Evolutionary conservation across 2,329 filamentous ascomycete species (phyloP), one percentile per base, ranked within the genome.

Genomic region (Mycocentrospora acerina): DNA sequence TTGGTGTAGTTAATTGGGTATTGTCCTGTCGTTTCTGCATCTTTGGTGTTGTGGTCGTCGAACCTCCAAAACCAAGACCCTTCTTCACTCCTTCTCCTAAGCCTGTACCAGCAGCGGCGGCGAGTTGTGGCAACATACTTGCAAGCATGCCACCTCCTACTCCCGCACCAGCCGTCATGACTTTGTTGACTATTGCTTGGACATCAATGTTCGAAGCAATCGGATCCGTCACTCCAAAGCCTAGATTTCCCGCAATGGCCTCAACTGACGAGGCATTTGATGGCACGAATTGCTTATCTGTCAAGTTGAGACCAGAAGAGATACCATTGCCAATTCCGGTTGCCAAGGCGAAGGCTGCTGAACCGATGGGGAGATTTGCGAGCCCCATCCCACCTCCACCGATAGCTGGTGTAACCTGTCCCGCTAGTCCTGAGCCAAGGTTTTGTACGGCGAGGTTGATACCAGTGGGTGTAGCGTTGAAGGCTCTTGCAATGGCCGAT

Each of bases 301-400:
- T 61, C 16, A 62, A 28, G 4, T 55, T 57, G 3, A 62, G 39
- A 4, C 57, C 58, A 19, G 40, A 48, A 13, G 57, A 49, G 17
- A 44, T 59, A 13, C 51, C 57, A 17, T 61, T 56, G 1, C 59
- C 58, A 17, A 62, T 55, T 3, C 59, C 59, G 18, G 56, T 51
- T 12, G 58, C 59, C 18, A 62, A 36, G 4, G 58, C 46, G 33
- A 51, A 62, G 2, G 50, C 54, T 13, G 48, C 52, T 31, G 44
- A 44, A 5, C 53, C 57, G 18, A 62, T 29, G 2, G 41, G 29
- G 2, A 45, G 16, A 2, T 36, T 35, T 7, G 26, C 37, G n/a
- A n/a, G n/a, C n/a, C n/a, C n/a, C 6, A 16, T 37, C 33, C 19
- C 24, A 9, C 13, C 15, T 4, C 24, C 15, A 1, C 35, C 33